Conservation (phyloP, 73 alveolate species). For the Breviolum minutum region DNA sequence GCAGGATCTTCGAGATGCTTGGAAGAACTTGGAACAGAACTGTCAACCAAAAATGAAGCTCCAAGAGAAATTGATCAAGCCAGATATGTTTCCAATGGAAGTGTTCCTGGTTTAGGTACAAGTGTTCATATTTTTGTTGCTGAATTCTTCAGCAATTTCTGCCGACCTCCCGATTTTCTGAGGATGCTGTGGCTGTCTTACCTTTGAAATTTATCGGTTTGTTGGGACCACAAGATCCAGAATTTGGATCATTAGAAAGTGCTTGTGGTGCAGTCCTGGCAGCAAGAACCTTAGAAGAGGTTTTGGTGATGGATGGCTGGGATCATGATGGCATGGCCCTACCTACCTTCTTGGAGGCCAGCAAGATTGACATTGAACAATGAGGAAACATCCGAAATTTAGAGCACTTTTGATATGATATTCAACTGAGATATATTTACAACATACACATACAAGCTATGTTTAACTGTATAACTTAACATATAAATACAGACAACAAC, state of each 20-base stretch:
- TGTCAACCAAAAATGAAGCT: background rate
- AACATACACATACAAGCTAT: background rate
- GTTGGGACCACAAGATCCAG: slow-evolving; percentile 18
- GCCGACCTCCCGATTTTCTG: background rate
- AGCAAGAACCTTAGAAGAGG: background rate
- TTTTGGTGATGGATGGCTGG: slow-evolving; percentile 39
- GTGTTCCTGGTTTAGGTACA: background rate
- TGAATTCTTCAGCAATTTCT: background rate
- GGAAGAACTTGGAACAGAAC: background rate
- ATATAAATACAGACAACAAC: background rate
- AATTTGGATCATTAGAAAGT: background rate
- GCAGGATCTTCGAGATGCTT: background rate
- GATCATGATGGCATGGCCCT: slow-evolving; percentile 8
- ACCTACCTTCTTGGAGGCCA: background rate
- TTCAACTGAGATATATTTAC: no score
- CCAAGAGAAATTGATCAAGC: background rate
- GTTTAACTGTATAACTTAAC: background rate
- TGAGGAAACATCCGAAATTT: background rate
- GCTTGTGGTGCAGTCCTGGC: background rate
- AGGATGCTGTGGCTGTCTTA: background rate
- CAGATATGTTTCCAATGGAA: background rate
- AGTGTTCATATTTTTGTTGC: background rate
- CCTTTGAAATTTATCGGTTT: slow-evolving; percentile 9
- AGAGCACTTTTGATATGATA: no score
- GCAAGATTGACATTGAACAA: no score